Evolutionary conservation across 257 asterid species (phyloP).

Genomic region (Solanum rostratum): DNA sequence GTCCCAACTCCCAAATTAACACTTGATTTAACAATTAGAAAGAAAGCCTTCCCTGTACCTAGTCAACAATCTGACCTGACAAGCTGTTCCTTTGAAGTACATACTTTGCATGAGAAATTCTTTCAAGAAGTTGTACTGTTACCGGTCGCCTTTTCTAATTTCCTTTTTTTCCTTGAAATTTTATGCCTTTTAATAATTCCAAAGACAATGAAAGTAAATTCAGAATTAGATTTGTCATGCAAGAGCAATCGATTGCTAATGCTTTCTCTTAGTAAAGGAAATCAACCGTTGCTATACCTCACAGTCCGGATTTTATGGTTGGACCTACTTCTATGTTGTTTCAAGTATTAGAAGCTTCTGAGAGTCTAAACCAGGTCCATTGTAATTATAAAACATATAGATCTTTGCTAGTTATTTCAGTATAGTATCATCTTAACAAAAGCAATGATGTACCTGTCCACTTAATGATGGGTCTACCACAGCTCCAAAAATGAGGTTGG

Average conservation of each 20-base stretch:
- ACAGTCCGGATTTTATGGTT: neutral
- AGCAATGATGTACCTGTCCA: slow-evolving; percentile 50
- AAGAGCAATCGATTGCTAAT: neutral
- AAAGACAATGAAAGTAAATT: neutral
- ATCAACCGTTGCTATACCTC: neutral
- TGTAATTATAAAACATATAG: neutral
- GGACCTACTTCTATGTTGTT: neutral
- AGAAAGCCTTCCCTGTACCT: neutral
- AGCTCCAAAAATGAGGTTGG: slow-evolving; percentile 94
- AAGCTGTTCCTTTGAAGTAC: neutral
- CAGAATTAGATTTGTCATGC: neutral
- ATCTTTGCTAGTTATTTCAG: neutral
- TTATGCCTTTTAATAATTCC: neutral
- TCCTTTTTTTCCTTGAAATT: neutral
- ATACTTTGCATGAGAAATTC: neutral
- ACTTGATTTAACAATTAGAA: neutral
- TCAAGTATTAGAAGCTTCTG: neutral
- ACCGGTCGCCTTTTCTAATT: neutral
- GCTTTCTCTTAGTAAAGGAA: neutral
- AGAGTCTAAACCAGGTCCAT: neutral
- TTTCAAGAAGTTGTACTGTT: neutral
- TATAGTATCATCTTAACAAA: neutral
- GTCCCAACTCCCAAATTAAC: neutral
- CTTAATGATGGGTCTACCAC: slow-evolving; percentile 82
- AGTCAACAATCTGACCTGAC: neutral